Percentiles rank a stretch among this genome's conserved stretches.
Evolutionary conservation across 1,284 basidiomycete genomes (phyloP).

Genomic region (Puccinia hordei): DNA sequence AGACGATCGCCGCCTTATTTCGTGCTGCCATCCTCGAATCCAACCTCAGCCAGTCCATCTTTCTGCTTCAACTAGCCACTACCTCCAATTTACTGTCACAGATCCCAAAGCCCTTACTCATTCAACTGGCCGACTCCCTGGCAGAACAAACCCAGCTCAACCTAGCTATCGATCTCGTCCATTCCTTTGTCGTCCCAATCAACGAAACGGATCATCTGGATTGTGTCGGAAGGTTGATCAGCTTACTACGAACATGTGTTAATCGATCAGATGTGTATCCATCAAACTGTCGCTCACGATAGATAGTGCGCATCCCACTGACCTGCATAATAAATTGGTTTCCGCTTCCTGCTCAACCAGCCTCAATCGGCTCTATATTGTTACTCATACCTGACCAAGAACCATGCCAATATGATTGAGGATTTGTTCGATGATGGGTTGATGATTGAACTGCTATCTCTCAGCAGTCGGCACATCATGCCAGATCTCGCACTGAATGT

Average conservation of each 20-base stretch:
- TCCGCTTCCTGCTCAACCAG: not conserved
- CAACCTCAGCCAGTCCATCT: too few relatives aligned
- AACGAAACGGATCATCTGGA: too few relatives aligned
- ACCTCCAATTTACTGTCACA: too few relatives aligned
- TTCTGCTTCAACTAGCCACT: too few relatives aligned
- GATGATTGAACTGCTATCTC: constrained; percentile 7
- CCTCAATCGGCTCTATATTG: constrained; percentile 31
- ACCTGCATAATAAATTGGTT: not conserved
- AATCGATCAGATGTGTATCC: too few relatives aligned
- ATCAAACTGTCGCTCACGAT: too few relatives aligned
- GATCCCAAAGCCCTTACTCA: constrained; percentile 13
- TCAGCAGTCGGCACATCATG: constrained; percentile 15
- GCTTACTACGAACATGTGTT: too few relatives aligned
- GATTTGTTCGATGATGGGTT: constrained; percentile 29
- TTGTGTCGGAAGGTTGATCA: too few relatives aligned
- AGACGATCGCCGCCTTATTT: too few relatives aligned
- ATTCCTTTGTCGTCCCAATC: too few relatives aligned
- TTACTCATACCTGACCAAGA: constrained; percentile 14
- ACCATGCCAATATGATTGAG: constrained; percentile 7
- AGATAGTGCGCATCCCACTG: too few relatives aligned
- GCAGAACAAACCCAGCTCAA: constrained; percentile 17
- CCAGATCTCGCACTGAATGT: constrained; percentile 17
- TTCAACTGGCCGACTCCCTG: constrained; percentile 7
- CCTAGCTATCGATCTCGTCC: constrained; percentile 12
- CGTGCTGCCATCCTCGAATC: too few relatives aligned